These are phyloP conservation scores for Colletotrichum spaethianum DNA, from an alignment of 2,329 filamentous ascomycete species.

Conservation along the genomic window DNA sequence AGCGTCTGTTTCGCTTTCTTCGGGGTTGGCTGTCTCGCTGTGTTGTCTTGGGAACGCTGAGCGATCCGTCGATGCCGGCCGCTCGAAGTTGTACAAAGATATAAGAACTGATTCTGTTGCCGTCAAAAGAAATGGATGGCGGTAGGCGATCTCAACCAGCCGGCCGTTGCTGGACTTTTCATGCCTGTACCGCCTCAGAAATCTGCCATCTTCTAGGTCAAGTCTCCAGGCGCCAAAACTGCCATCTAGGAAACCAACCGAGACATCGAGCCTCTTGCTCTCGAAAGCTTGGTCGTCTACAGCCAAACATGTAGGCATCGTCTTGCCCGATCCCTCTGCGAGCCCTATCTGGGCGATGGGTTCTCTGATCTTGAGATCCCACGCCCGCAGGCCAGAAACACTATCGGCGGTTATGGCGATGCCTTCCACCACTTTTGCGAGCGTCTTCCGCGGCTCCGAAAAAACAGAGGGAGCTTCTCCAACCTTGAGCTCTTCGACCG, in stretches of 20 bases:
- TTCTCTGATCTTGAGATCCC: slow-evolving; percentile 77
- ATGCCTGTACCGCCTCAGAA: slow-evolving; percentile 71
- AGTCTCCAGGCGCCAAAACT: slow-evolving; percentile 80
- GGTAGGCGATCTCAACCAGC: slow-evolving; percentile 79
- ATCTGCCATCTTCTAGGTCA: slow-evolving; percentile 56
- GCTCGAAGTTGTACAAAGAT: slow-evolving; percentile 80
- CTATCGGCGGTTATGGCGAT: slow-evolving; percentile 84
- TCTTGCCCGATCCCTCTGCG: slow-evolving; percentile 42
- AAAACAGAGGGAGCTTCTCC: slow-evolving; percentile 51
- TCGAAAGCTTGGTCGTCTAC: slow-evolving; percentile 69
- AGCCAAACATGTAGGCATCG: slow-evolving; percentile 73
- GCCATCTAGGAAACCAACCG: slow-evolving; percentile 80
- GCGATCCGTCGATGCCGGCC: slow-evolving; percentile 5
- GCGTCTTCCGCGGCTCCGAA: slow-evolving; percentile 65
- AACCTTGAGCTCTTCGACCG: slow-evolving; percentile 82
- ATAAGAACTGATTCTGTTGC: slow-evolving; percentile 82
- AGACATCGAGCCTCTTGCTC: slow-evolving; percentile 68
- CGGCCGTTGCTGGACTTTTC: slow-evolving; percentile 74
- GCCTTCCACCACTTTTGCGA: slow-evolving; percentile 84
- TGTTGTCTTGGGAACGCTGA: slow-evolving; percentile 7
- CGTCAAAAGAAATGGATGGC: slow-evolving; percentile 82
- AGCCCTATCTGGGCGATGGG: slow-evolving; percentile 68
- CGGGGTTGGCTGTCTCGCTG: neutral
- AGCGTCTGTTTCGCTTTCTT: slow-evolving; percentile 26
- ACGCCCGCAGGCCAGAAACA: slow-evolving; percentile 80